These are phyloP conservation scores for Xylariaceae sp. DNA, from an alignment of 2,329 filamentous ascomycete genomes.

Conservation along the genomic window DNA sequence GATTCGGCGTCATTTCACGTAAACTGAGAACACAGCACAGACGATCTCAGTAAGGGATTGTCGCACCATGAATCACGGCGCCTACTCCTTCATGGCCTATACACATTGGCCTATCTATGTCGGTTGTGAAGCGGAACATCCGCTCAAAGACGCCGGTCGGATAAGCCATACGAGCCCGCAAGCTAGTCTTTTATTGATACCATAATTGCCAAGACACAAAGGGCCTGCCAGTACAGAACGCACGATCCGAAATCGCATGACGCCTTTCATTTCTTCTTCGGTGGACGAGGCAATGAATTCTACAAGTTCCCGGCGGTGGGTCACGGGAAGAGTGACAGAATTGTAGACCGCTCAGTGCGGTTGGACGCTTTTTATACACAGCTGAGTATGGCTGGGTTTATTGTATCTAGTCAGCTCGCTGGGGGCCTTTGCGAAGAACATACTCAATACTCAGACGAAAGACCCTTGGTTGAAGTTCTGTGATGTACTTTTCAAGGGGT, in stretches of 20 bases:
- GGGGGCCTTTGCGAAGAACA: constrained; percentile 9
- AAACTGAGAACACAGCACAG: constrained; percentile 9
- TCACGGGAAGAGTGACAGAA: neutral
- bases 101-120: constrained; percentile 1
- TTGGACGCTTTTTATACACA: neutral
- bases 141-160: neutral
- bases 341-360: neutral
- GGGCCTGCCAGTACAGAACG: constrained; percentile 1
- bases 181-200: constrained; percentile 12
- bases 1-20: constrained; percentile 75
- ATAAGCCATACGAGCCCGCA: neutral
- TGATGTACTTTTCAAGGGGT: too few species aligned
- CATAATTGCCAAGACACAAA: constrained; percentile 6
- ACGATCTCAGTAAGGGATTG: constrained; percentile 1
- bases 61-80: neutral
- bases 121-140: neutral
- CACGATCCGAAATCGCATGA: neutral
- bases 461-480: neutral
- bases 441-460: constrained; percentile 2
- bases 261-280: constrained; percentile 6
- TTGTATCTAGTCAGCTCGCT: constrained; percentile 6
- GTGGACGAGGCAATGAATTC: neutral
- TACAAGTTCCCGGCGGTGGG: constrained; percentile 4
- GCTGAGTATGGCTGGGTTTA: neutral
- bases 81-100: neutral